A percentile compares a stretch with the other conserved stretches of the same genome.
Evolutionary conservation across 371 early-diverging fungal genomes (phyloP).

Genomic region (Saksenaea vasiformis): DNA sequence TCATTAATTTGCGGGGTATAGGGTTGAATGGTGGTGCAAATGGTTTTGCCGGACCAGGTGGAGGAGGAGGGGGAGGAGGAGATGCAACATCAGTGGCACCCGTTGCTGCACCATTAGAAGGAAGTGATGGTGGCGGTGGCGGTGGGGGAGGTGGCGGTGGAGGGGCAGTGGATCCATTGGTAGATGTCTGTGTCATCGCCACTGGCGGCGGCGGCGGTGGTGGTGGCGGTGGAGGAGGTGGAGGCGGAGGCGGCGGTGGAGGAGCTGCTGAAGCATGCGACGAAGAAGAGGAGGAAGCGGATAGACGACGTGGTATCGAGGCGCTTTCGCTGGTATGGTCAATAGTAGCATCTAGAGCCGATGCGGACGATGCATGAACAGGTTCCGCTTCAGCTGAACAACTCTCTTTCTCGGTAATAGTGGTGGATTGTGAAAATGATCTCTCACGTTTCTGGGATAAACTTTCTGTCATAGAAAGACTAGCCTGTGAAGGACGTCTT

Average conservation of each 20-base stretch:
- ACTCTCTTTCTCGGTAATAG: background rate
- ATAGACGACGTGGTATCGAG: slow-evolving; percentile 13
- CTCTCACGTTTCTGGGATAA: too few relatives aligned
- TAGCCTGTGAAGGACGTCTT: too few relatives aligned
- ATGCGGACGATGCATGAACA: background rate
- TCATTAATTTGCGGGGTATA: slow-evolving; percentile 58
- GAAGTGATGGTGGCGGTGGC: slow-evolving; percentile 28
- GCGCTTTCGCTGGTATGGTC: background rate
- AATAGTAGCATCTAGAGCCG: background rate
- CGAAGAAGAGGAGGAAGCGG: slow-evolving; percentile 9
- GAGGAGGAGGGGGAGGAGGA: slow-evolving; percentile 18
- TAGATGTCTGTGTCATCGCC: background rate
- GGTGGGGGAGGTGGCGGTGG: slow-evolving; percentile 27
- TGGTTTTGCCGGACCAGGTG: slow-evolving; percentile 2
- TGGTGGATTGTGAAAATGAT: background rate
- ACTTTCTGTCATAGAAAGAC: too few relatives aligned
- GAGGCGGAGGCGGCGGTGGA: slow-evolving; percentile 5
- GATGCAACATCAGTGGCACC: slow-evolving; percentile 6
- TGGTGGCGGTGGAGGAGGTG: slow-evolving; percentile 16
- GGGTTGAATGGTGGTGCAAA: slow-evolving; percentile 5
- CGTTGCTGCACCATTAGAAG: slow-evolving; percentile 7
- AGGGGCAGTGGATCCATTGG: background rate
- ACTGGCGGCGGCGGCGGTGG: slow-evolving; percentile 23
- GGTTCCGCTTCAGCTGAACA: background rate
- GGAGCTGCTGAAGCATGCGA: slow-evolving; percentile 2